Base-by-base conservation (phyloP, 805 yeast genomes). In the Allodekkera sacchari region DNA sequence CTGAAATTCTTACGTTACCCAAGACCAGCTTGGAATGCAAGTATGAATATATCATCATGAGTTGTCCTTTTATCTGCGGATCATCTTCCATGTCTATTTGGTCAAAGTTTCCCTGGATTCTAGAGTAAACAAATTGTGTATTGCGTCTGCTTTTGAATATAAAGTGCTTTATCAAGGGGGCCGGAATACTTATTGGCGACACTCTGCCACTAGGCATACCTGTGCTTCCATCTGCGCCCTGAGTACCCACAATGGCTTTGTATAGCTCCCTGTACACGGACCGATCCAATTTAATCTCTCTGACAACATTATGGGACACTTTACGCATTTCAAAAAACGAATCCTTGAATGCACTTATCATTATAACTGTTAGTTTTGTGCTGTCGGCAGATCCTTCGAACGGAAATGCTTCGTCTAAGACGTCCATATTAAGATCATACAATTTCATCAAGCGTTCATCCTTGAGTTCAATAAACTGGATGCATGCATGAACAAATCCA, bases 401-500 rank as follows among this genome's bases (percentile, higher is more conserved):
- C 4, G 8, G 13, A 10, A 38, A 24, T 2, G 37, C 24, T 8
- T 35, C 27, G 11, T 41, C 28, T 26, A 46, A 22, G 2, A 39
- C 32, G 23, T 42, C 49, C 36, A 35, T 19, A 27, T 50, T 49
- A 27, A 54, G 22, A 33, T 45, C 57, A 30, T 53, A 53, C 9
- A 52, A 32, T n/a, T 42, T 41, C 45, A 54, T 50, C 17, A 51
- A 33, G 16, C 48, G 44, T 28, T 47, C 45, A 28, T 55, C 57
- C 12, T 60, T 51, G 22, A 60, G 41, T 30, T 66, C 66, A 28
- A 78, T 50, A 41, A 76, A 75, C 36, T 75, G 77, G 27, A 87
- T 81, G 47, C 81, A 84, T 9, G 85, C 76, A 48, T 92, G 83
- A 5, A 89, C 57, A 47, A 88, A 92, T 7, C 98, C 98, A 41